Conservation (phyloP, 257 asterid species). For the Solanum pinnatisectum region DNA sequence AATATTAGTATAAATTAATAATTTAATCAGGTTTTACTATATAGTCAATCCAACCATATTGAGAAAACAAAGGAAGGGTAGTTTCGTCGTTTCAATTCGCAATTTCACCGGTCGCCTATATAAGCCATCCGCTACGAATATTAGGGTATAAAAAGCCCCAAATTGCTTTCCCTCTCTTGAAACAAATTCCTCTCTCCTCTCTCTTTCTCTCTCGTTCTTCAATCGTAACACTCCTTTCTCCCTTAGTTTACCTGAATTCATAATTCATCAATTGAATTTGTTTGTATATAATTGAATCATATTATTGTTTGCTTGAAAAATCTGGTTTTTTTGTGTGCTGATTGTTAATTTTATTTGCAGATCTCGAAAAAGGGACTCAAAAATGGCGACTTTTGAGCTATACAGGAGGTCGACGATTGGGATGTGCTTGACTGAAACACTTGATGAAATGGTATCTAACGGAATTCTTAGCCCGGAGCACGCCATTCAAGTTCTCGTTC, state of each 20-base stretch:
- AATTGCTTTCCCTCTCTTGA: constrained; percentile 19
- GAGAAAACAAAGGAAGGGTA: neutral
- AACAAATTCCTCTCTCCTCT: neutral
- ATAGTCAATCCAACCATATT: neutral
- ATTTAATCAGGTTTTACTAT: no score
- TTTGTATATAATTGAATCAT: neutral
- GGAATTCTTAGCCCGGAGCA: constrained; percentile 78
- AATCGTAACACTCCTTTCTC: neutral
- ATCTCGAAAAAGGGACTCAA: neutral
- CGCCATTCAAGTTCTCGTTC: constrained; percentile 90
- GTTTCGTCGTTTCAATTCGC: neutral
- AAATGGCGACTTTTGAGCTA: constrained; percentile 90
- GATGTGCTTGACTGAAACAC: constrained; percentile 81
- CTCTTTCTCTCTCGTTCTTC: constrained; percentile 1
- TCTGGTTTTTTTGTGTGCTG: neutral
- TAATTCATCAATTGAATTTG: neutral
- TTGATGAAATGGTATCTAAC: constrained; percentile 73
- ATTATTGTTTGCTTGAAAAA: neutral
- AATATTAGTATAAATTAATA: no score
- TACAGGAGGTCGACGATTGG: constrained; percentile 89
- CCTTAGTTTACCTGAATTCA: neutral
- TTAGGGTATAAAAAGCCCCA: constrained; percentile 79
- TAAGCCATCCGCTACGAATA: constrained; percentile 45
- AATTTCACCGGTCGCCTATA: constrained; percentile 19
- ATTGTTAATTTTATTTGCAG: neutral